Conservation (phyloP, 495 filamentous ascomycete genomes). For the Penicillium cosmopolitanum region DNA sequence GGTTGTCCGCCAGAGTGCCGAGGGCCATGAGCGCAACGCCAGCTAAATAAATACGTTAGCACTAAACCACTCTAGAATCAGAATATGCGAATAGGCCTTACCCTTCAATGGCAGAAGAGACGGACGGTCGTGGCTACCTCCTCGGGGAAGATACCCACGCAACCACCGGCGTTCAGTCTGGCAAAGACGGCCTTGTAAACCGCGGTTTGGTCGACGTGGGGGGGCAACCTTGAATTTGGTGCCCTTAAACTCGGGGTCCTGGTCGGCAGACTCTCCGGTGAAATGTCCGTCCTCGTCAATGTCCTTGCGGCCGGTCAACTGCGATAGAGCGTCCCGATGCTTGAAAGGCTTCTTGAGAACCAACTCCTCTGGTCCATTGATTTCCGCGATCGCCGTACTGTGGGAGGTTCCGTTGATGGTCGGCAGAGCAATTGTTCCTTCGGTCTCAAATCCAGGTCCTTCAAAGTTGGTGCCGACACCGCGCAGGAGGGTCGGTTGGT, state of each 20-base stretch:
- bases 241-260: conserved; percentile 63
- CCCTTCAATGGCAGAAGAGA: conserved; percentile 91
- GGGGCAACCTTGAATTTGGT: conserved; percentile 85
- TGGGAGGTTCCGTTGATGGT: conserved; percentile 76
- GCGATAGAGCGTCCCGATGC: conserved; percentile 65
- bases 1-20: conserved; percentile 84
- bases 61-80: background rate
- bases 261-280: conserved; percentile 51
- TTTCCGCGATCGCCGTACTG: conserved; percentile 78
- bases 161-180: conserved; percentile 77
- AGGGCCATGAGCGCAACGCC: conserved; percentile 98
- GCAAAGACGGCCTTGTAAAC: conserved; percentile 94
- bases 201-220: conserved; percentile 90
- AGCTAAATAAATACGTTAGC: conserved; percentile 49
- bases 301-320: conserved; percentile 77
- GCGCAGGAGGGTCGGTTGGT: conserved; percentile 81
- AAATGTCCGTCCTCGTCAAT: conserved; percentile 60
- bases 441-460: conserved; percentile 67
- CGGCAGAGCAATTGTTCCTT: conserved; percentile 85
- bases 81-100: conserved; percentile 29
- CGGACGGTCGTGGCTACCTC: conserved; percentile 94
- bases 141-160: conserved; percentile 96
- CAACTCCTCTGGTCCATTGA: conserved; percentile 79
- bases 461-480: conserved; percentile 89
- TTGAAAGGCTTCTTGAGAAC: conserved; percentile 85